A percentile compares a stretch with the other conserved stretches of the same genome.
Conservation (phyloP, 768 basidiomycete genomes). For the Obba rivulosa region DNA sequence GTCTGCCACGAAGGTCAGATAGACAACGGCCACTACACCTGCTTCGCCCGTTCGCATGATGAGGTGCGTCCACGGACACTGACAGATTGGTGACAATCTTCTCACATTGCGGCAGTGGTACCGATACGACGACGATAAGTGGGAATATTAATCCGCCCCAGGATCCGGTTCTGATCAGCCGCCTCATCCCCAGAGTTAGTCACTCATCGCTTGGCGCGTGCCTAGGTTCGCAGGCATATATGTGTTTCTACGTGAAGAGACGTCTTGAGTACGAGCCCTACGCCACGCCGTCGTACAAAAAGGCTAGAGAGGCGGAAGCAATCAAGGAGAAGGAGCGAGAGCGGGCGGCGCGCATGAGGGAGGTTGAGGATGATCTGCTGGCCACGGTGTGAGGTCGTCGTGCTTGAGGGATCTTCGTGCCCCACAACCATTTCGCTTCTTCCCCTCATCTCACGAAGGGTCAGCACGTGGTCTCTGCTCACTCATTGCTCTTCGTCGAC, state of each 20-base stretch:
- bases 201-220: constrained; percentile 63
- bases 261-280: constrained; percentile 79
- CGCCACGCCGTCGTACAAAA: constrained; percentile 61
- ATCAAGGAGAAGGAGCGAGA: constrained; percentile 55
- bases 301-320: constrained; percentile 60
- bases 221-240: constrained; percentile 75
- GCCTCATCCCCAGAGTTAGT: constrained; percentile 48
- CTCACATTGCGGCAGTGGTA: constrained; percentile 61
- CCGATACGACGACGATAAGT: constrained; percentile 94
- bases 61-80: constrained; percentile 48
- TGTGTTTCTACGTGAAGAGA: constrained; percentile 94
- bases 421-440: no score
- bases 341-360: constrained; percentile 45
- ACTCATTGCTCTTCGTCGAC: no score
- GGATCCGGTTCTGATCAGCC: constrained; percentile 3
- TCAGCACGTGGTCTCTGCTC: no score
- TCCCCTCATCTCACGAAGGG: no score
- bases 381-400: constrained; percentile 31
- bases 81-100: background rate
- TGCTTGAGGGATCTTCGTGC: no score
- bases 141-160: constrained; percentile 22
- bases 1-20: constrained; percentile 94
- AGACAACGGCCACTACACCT: constrained; percentile 93
- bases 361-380: constrained; percentile 63
- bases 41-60: constrained; percentile 77